These are phyloP conservation scores for Melaleuca alternifolia DNA, from an alignment of 345 rosid species.

Conservation along the genomic window DNA sequence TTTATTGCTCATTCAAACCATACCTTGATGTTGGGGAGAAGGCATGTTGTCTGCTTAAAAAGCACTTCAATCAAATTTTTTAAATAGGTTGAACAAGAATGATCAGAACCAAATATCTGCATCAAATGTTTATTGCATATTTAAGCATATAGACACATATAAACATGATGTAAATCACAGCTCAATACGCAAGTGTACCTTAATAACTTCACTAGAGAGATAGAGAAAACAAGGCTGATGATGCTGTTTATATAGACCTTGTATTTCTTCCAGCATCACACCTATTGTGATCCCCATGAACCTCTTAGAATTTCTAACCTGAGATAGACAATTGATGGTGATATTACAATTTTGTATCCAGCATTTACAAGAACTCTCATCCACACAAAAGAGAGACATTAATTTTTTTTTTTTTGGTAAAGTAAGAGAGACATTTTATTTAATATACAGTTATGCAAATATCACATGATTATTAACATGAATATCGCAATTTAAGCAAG, in stretches of 20 bases:
- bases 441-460: background rate
- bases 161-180: background rate
- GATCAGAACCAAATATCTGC: constrained; percentile 98
- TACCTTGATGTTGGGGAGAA: constrained; percentile 83
- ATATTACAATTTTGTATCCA: background rate
- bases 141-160: background rate
- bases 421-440: background rate
- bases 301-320: constrained; percentile 94
- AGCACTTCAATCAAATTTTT: constrained; percentile 85
- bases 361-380: background rate
- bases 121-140: constrained; percentile 3
- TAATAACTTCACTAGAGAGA: constrained; percentile 97
- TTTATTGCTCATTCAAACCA: background rate
- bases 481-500: background rate
- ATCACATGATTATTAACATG: background rate
- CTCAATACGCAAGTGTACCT: constrained; percentile 27
- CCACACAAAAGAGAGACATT: background rate
- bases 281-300: constrained; percentile 91
- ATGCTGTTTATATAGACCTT: constrained; percentile 78
- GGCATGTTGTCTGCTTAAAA: constrained; percentile 71
- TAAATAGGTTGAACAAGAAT: constrained; percentile 74
- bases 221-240: constrained; percentile 99
- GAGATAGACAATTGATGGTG: background rate
- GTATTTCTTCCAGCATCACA: constrained; percentile 90
- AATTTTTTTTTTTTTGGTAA: too few relatives aligned